A percentile compares a stretch with the other conserved stretches of the same genome.
phyloP scores from a whole-genome alignment of 2,329 filamentous ascomycete species.

The Niveomyces coronatus region DNA sequence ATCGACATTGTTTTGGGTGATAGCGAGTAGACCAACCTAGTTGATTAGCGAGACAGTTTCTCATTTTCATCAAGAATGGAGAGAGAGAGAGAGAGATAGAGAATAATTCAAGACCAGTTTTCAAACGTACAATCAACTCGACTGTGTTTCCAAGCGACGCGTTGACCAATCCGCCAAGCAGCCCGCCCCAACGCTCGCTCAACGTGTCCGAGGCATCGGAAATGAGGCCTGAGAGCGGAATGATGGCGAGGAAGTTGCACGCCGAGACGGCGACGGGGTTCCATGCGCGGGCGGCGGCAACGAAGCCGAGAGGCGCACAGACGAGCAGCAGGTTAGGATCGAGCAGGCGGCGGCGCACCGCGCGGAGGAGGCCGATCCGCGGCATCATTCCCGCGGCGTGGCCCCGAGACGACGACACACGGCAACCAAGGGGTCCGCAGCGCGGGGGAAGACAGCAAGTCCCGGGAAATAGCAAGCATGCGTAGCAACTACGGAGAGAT shows the following conservation, averaged over 20 bases:
- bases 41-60: neutral
- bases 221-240: constrained; percentile 11
- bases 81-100: too few relatives aligned
- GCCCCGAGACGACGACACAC: too few relatives aligned
- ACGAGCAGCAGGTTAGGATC: constrained; percentile 10
- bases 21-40: constrained; percentile 11
- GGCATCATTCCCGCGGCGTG: too few relatives aligned
- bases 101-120: neutral
- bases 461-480: too few relatives aligned
- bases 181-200: constrained; percentile 10
- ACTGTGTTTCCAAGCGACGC: constrained; percentile 13
- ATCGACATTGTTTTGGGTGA: constrained; percentile 10
- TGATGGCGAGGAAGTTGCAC: constrained; percentile 11
- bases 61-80: too few relatives aligned
- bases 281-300: constrained; percentile 7
- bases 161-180: constrained; percentile 12
- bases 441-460: too few relatives aligned
- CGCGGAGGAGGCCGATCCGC: neutral
- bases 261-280: constrained; percentile 6
- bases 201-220: constrained; percentile 12
- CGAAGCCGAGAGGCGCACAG: constrained; percentile 10
- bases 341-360: neutral
- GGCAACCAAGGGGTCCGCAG: too few relatives aligned
- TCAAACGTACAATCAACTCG: constrained; percentile 11
- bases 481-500: too few relatives aligned